These are phyloP conservation scores for Polytrichum commune DNA, from an alignment of 225 moss, liverwort and hornwort species.

Conservation along the genomic window DNA sequence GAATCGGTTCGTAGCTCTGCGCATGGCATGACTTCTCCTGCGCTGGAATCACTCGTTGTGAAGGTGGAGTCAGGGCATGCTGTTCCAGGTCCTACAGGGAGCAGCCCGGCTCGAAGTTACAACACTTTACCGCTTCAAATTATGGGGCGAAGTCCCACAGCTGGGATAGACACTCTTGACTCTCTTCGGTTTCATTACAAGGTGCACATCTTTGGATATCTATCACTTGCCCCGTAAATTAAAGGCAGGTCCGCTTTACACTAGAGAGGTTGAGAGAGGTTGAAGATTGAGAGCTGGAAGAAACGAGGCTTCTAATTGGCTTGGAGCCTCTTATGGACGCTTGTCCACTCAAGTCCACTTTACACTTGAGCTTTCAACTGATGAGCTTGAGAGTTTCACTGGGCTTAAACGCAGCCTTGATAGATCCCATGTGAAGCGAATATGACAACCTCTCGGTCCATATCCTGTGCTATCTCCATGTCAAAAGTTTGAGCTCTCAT, in stretches of 20 bases:
- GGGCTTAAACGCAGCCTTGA: too few relatives aligned
- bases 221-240: too few relatives aligned
- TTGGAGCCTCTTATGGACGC: too few relatives aligned
- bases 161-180: slow-evolving; percentile 86
- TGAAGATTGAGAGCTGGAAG: too few relatives aligned
- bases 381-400: too few relatives aligned
- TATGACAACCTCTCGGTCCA: too few relatives aligned
- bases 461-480: background rate
- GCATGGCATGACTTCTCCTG: slow-evolving; percentile 77
- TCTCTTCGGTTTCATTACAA: slow-evolving; percentile 85
- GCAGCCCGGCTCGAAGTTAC: slow-evolving; percentile 26
- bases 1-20: slow-evolving; percentile 97
- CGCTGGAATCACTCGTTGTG: slow-evolving; percentile 87
- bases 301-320: too few relatives aligned
- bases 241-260: too few relatives aligned
- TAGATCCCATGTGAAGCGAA: too few relatives aligned
- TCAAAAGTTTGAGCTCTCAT: background rate
- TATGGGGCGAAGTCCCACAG: slow-evolving; percentile 76
- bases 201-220: slow-evolving; percentile 26
- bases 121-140: slow-evolving; percentile 73
- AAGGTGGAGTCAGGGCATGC: slow-evolving; percentile 55
- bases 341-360: too few relatives aligned
- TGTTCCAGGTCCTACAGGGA: slow-evolving; percentile 34
- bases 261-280: too few relatives aligned
- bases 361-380: too few relatives aligned